Evolutionary conservation across 1,284 basidiomycete species (phyloP), one percentile per base, ranked within the genome.

Genomic region (Sutorius eximius): DNA sequence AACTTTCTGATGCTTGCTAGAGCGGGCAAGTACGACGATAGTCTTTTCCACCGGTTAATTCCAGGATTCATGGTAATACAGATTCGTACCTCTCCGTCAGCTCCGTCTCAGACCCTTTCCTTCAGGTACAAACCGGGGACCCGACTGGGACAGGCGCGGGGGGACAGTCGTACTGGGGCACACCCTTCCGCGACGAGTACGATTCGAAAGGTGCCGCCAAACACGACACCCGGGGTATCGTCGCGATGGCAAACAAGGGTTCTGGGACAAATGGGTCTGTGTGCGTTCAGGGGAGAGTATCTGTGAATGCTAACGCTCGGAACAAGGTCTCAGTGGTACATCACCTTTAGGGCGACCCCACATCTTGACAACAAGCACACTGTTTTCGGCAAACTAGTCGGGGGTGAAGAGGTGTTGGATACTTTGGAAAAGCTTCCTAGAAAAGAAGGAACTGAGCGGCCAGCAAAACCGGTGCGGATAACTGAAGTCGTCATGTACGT

Each of bases 361-460:
- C 85, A 97, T 70, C 81, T 98, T 12, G 86, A 86, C 68, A 83
- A 83, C 54, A 93, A 94, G 63, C 93, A 97, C 68, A 97, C 95
- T 0, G 95, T 98, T 1, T 99, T 99, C 68, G 96, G 97, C 3
- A 94, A 97, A 63, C 79, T 98, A 6, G 93, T 98, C 0, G 95
- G 95, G 22, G 95, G 95, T 4, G 93, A 96, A 67, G 90, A 95
- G 38, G 88, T 96, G 2, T 76, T 99, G 5, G 83, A 91, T 63
- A 82, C 86, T 10, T 75, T 99, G 36, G 97, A 99, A 71, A 82
- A 83, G 32, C 73, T 95, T 0, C 86, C 92, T 0, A 77, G 87
- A 20, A 91, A 95, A 67, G 82, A 87, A 32, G 91, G 89, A 3
- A 92, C 91, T 0, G 95, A 98, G 59, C 81, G 89, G 52, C 96